Evolutionary conservation across 2,329 filamentous ascomycete genomes (phyloP), one percentile per base, ranked within the genome.

Genomic region (Fusarium sarcochroum): DNA sequence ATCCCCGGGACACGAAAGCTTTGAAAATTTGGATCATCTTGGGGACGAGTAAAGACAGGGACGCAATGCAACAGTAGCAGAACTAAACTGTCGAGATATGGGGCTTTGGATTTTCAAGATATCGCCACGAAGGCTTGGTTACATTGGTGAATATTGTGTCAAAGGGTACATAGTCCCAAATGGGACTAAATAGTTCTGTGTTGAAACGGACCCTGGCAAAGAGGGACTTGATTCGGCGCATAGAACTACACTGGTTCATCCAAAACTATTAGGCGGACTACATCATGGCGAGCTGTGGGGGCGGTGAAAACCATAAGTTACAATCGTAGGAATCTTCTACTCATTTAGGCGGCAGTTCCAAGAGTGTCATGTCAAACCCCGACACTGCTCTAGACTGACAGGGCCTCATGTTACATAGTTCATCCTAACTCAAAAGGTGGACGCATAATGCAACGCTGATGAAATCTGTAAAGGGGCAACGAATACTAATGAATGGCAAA

Each of bases 161-260:
- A 11, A 18, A 10, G 13, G 14, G 4, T 6, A 17, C 13, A 32
- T 40, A n/a, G 17, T 17, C 37, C 37, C 6, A 15, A 41, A 30
- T 15, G 25, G 42, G 37, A 15, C 23, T 14, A 9, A 10, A 21
- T 9, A 37, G 2, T 20, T 18, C 13, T 35, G 1, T 20, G n/a
- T 7, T 66, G 63, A 55, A 66, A 66, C 55, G 30, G 7, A 8
- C 61, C 61, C 61, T 32, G 7, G 51, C 5, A 6, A 10, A 5
- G 5, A 9, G 15, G 30, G 17, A 9, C 2, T 8, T 7, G 8
- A 32, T 7, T 40, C 20, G 14, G 15, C n/a, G 11, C 13, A 25
- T 8, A 14, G 15, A 11, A 14, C 21, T 25, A 10, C 18, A 7
- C 17, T n/a, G 6, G n/a, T 11, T 32, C 15, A 30, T 18, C 17